Percentiles rank a stretch among this genome's conserved stretches.
These are phyloP conservation scores for Syncephalis fuscata DNA, from an alignment of 371 early-diverging fungal genomes.

Conservation along the genomic window DNA sequence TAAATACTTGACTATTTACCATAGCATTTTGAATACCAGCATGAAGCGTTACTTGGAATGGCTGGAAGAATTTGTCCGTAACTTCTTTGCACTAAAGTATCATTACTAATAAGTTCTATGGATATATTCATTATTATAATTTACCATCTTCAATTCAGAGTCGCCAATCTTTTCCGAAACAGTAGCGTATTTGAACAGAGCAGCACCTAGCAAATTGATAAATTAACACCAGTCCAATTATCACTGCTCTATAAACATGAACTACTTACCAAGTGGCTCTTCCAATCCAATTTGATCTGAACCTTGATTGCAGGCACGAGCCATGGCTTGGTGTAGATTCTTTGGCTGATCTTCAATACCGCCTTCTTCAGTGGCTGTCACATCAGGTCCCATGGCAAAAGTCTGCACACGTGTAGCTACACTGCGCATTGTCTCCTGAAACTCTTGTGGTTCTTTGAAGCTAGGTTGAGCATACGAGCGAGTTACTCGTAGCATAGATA, in stretches of 20 bases:
- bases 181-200: constrained; percentile 63
- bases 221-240: not conserved
- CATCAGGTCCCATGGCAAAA: constrained; percentile 21
- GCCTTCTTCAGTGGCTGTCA: constrained; percentile 3
- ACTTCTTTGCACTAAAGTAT: constrained; percentile 30
- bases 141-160: constrained; percentile 47
- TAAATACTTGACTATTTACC: constrained; percentile 8
- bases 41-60: constrained; percentile 48
- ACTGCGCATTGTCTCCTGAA: constrained; percentile 49
- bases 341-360: constrained; percentile 22
- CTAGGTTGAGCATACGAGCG: constrained; percentile 49
- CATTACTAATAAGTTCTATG: not conserved
- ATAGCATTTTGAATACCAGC: constrained; percentile 58
- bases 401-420: constrained; percentile 41
- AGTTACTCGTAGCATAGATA: constrained; percentile 49
- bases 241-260: not conserved
- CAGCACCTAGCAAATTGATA: constrained; percentile 27
- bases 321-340: constrained; percentile 54
- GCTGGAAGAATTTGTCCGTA: constrained; percentile 51
- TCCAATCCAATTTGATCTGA: constrained; percentile 49
- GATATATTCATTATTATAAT: not conserved
- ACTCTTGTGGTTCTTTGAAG: constrained; percentile 61
- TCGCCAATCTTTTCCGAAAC: constrained; percentile 72
- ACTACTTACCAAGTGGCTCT: constrained; percentile 42
- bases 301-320: constrained; percentile 42